These are phyloP conservation scores for Fusarium phyllophilum DNA, from an alignment of 2,329 filamentous ascomycete genomes.

Conservation along the genomic window DNA sequence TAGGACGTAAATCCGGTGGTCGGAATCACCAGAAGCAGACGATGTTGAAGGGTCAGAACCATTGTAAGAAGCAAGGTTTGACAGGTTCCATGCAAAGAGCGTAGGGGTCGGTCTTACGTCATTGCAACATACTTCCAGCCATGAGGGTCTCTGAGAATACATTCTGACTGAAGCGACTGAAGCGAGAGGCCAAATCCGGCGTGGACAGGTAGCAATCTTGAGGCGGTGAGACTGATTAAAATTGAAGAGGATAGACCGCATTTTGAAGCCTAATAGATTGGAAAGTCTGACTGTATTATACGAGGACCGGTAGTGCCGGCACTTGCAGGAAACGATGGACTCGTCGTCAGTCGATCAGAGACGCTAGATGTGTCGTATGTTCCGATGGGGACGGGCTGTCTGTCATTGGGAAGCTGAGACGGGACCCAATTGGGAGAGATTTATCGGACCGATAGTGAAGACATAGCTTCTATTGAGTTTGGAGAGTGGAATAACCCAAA, in stretches of 20 bases:
- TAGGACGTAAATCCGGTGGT: constrained; percentile 76
- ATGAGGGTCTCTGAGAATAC: constrained; percentile 46
- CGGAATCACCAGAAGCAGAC: constrained; percentile 10
- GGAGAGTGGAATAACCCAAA: background rate
- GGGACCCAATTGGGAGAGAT: background rate
- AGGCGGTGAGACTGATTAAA: background rate
- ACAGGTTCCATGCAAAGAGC: constrained; percentile 51
- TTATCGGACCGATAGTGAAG: background rate
- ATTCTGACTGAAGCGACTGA: constrained; percentile 25
- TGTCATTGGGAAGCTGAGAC: background rate
- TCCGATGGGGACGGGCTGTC: background rate
- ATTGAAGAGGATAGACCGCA: background rate
- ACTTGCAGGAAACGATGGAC: background rate
- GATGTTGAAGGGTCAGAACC: background rate
- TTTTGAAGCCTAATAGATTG: background rate
- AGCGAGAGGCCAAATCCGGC: background rate
- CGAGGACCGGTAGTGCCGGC: background rate
- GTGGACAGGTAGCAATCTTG: background rate
- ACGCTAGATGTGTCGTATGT: background rate
- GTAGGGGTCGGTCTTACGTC: constrained; percentile 44
- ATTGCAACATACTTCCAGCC: constrained; percentile 48
- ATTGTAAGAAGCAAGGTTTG: constrained; percentile 40
- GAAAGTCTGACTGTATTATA: background rate
- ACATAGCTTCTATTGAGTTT: background rate
- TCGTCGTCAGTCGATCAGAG: background rate